These are phyloP conservation scores for Scedosporium minutisporum DNA, from an alignment of 2,329 filamentous ascomycete species.

Conservation along the genomic window DNA sequence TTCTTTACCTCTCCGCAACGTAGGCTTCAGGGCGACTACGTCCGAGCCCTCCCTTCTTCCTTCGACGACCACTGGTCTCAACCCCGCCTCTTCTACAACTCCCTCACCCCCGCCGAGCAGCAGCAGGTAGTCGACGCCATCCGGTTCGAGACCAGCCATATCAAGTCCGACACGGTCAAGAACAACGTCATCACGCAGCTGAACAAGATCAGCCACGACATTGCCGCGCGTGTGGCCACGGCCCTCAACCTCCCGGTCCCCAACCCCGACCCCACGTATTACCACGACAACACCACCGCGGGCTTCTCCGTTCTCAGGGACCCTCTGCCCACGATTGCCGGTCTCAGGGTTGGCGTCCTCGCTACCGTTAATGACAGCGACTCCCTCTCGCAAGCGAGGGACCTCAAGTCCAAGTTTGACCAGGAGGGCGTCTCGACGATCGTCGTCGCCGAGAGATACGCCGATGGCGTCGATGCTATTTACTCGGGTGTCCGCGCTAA, in stretches of 20 bases:
- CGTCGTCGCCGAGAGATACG: constrained; percentile 51
- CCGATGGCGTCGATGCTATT: constrained; percentile 46
- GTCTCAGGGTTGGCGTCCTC: constrained; percentile 55
- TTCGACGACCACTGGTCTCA: constrained; percentile 71
- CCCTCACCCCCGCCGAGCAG: constrained; percentile 57
- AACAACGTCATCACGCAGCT: constrained; percentile 58
- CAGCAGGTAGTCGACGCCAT: constrained; percentile 66
- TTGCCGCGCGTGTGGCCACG: constrained; percentile 53
- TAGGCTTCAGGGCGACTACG: constrained; percentile 61
- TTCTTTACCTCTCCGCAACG: constrained; percentile 57
- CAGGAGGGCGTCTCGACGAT: constrained; percentile 43
- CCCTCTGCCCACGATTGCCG: constrained; percentile 50
- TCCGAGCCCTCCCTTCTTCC: constrained; percentile 58
- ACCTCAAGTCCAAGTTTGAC: constrained; percentile 39
- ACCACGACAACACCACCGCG: constrained; percentile 57
- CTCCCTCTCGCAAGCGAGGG: constrained; percentile 37
- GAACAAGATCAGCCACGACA: constrained; percentile 57
- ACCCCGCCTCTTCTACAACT: constrained; percentile 78
- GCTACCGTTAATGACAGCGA: constrained; percentile 29
- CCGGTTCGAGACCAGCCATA: constrained; percentile 57
- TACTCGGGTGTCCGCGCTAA: constrained; percentile 57
- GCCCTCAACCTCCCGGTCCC: constrained; percentile 52
- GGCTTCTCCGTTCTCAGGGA: constrained; percentile 50
- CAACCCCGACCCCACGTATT: constrained; percentile 50
- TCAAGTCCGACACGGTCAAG: constrained; percentile 47